Evolutionary conservation across 139 green algal genomes (phyloP), one percentile per base, ranked within the genome.

Genomic region (Chlamydomonas asymmetrica): DNA sequence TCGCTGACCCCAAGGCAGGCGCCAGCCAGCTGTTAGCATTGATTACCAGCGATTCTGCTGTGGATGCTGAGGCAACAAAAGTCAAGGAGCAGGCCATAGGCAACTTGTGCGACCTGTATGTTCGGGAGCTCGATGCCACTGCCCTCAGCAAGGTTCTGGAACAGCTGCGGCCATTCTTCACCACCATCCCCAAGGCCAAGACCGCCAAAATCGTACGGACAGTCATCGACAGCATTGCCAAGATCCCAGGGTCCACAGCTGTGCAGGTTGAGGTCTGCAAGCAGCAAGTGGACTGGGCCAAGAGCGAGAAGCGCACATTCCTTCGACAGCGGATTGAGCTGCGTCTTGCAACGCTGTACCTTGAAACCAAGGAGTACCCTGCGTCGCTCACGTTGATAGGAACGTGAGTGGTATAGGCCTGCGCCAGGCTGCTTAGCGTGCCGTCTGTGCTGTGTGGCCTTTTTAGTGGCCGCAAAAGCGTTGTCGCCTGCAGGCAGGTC

Each of bases 161-260:
- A 3, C 90, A 98, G 27, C 81, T 99, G 48, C 83, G 94, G 43
- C 84, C 87, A 2, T 90, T 97, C 56, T 99, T 99, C 72, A 80
- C 45, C 18, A 63, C 76, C 31, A 93, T 99, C 35, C 92, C 96
- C 27, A 99, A 99, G 74, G 96, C 96, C 29, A 99, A 99, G 82
- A 99, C 96, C 4, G 96, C 96, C 40, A 99, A 99, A 86, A 91
- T 99, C 27, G 95, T 99, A 20, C 82, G 96, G 20, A 93, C 68
- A 4, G 87, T 99, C 38, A 98, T 99, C 29, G 96, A 99, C 63
- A 85, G 85, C 49, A 94, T 99, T 39, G 86, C 89, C 10, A 94
- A 92, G 37, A 84, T 99, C 38, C 95, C 95, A 0, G 81, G 90
- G 49, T 96, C 90, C 1, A 95, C 90, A 35, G 57, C 7, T 31